Conservation (phyloP, 1,284 basidiomycete genomes). For the Ganoderma sinense region DNA sequence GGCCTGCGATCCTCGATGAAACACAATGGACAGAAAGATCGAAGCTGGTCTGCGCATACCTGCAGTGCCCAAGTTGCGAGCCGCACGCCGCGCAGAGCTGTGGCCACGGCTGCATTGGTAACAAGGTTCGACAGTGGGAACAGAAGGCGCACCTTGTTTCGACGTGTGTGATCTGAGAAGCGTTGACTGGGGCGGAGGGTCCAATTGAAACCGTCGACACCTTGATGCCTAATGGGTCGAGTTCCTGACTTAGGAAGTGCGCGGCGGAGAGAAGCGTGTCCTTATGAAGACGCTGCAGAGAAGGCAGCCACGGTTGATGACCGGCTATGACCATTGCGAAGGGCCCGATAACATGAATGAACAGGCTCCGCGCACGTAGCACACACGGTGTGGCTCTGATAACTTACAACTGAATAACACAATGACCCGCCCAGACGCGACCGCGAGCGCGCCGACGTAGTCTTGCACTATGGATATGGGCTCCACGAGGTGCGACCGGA, state of each 20-base stretch:
- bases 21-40: not conserved
- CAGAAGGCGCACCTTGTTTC: slow-evolving; percentile 16
- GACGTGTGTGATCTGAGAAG: slow-evolving; percentile 6
- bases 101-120: slow-evolving; percentile 14
- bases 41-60: slow-evolving; percentile 15
- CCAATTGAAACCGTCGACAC: slow-evolving; percentile 37
- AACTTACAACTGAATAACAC: slow-evolving; percentile 36
- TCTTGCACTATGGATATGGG: slow-evolving; percentile 40
- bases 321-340: slow-evolving; percentile 19
- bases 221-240: slow-evolving; percentile 35
- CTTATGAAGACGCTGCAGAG: slow-evolving; percentile 20
- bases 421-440: slow-evolving; percentile 40
- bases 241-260: slow-evolving; percentile 30
- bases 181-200: slow-evolving; percentile 28
- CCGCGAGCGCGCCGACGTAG: slow-evolving; percentile 39
- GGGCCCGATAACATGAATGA: not conserved
- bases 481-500: slow-evolving; percentile 36
- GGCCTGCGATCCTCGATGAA: slow-evolving; percentile 16
- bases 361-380: slow-evolving; percentile 4
- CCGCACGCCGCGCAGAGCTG: slow-evolving; percentile 5
- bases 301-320: slow-evolving; percentile 19
- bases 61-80: slow-evolving; percentile 8
- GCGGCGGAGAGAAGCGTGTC: slow-evolving; percentile 27
- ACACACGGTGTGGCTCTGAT: slow-evolving; percentile 10
- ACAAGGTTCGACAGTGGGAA: slow-evolving; percentile 3